A percentile compares a stretch with the other conserved stretches of the same genome.
Conservation (phyloP, 768 basidiomycete genomes). For the Mycena venus region DNA sequence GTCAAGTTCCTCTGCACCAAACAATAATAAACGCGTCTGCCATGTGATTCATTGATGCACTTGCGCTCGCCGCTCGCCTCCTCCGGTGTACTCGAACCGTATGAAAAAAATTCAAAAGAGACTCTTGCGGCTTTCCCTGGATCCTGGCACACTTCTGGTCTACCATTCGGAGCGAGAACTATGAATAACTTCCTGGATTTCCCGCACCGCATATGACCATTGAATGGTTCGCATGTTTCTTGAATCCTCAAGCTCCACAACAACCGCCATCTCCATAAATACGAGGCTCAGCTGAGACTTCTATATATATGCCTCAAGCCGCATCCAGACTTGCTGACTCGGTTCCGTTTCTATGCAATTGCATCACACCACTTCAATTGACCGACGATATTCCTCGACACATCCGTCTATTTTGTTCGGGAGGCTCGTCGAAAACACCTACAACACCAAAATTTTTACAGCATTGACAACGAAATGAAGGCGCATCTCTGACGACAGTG, state of each 20-base stretch:
- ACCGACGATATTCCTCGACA: constrained; percentile 21
- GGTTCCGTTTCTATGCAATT: neutral
- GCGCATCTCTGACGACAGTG: constrained; percentile 42
- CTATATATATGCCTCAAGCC: neutral
- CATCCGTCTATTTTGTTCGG: neutral
- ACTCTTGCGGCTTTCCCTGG: neutral
- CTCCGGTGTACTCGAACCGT: too few relatives aligned
- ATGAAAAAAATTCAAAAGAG: too few relatives aligned
- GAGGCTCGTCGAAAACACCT: neutral
- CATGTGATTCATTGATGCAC: too few relatives aligned
- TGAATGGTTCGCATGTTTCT: neutral
- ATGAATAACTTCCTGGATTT: neutral
- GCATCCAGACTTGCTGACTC: constrained; percentile 32
- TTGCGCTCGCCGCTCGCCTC: too few relatives aligned
- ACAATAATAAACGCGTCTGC: constrained; percentile 10
- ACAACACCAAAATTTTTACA: neutral
- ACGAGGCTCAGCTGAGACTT: constrained; percentile 5
- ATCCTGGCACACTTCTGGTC: too few relatives aligned
- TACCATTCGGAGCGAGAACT: too few relatives aligned
- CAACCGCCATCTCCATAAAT: neutral
- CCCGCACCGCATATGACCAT: too few relatives aligned
- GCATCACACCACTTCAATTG: constrained; percentile 7
- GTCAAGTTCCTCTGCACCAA: neutral
- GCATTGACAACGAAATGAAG: constrained; percentile 23
- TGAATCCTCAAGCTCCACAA: neutral